Evolutionary conservation across 2,329 filamentous ascomycete species (phyloP), one percentile per base, ranked within the genome.

Genomic region (Aureobasidium vineae): DNA sequence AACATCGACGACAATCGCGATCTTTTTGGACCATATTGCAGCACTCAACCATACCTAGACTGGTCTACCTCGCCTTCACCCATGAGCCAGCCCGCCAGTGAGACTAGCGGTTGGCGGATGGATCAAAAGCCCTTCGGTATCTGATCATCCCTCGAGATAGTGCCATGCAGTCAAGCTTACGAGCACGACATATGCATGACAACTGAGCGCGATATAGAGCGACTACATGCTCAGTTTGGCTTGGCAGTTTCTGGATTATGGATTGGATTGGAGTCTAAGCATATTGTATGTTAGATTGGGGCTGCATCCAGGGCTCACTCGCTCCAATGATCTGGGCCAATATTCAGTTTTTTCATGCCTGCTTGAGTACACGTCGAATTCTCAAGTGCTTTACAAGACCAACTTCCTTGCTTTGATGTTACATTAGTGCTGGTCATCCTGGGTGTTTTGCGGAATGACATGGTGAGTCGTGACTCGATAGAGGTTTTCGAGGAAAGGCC

Each of bases 51-150:
- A 3, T 36, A 50, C n/a, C 45, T 52, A 21, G 59, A 63, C 23
- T 63, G 59, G 59, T 63, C 59, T 10, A 23, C 31, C 11, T 63
- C 59, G 7, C 45, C 59, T 31, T 63, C 59, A 31, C 59, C 59
- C 21, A 40, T 40, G 16, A 33, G 45, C 19, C 45, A 63, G 38
- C 31, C 21, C n/a, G 15, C 16, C 28, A 47, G 26, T 28, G 59
- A 63, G 16, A 8, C 33, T 31, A 15, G 59, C 15, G 43, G 19
- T 23, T 61, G 57, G 57, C 43, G 13, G 28, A 28, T 52, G 28
- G 59, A 63, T 36, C 33, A 5, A 15, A 52, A 50, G 43, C 15
- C 21, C 41, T 10, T 63, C 5, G 43, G 59, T 45, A 8, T 52
- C 45, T 63, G 45, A 52, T 36, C 45, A 21, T 61, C 43, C 19